phyloP scores from a whole-genome alignment of 116 monocot genomes.

The Trichopus zeylanicus region DNA sequence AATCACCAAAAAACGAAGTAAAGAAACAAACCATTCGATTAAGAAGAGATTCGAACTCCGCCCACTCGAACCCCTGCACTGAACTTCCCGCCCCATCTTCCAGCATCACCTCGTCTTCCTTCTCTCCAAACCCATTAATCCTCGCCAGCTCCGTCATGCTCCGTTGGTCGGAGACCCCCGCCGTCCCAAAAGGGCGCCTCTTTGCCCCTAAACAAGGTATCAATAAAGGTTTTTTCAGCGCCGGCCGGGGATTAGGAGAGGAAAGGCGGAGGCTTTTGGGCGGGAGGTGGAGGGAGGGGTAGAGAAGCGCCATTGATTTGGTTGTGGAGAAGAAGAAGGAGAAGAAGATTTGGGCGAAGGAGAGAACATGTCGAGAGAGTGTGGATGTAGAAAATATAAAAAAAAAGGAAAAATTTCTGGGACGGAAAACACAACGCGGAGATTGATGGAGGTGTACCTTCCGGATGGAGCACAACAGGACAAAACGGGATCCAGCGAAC shows the following conservation, averaged over 20 bases:
- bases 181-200: neutral
- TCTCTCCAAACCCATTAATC: constrained; percentile 4
- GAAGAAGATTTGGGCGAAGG: too few species aligned
- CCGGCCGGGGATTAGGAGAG: constrained; percentile 2
- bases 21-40: constrained; percentile 24
- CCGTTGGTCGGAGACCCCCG: constrained; percentile 3
- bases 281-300: neutral
- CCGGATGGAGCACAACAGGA: too few species aligned
- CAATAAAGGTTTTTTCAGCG: constrained; percentile 5
- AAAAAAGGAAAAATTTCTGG: too few species aligned
- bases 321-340: neutral
- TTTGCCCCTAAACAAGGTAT: neutral
- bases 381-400: too few species aligned
- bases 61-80: neutral
- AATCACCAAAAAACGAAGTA: neutral
- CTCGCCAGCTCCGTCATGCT: constrained; percentile 14
- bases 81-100: neutral
- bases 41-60: constrained; percentile 15
- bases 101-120: constrained; percentile 15
- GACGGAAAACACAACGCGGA: too few species aligned
- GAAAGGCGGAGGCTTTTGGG: neutral
- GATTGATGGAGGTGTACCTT: too few species aligned
- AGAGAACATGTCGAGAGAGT: too few species aligned
- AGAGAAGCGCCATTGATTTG: neutral
- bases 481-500: too few species aligned